Evolutionary conservation across 257 asterid species (phyloP).

Genomic region (Buddleja alternifolia): DNA sequence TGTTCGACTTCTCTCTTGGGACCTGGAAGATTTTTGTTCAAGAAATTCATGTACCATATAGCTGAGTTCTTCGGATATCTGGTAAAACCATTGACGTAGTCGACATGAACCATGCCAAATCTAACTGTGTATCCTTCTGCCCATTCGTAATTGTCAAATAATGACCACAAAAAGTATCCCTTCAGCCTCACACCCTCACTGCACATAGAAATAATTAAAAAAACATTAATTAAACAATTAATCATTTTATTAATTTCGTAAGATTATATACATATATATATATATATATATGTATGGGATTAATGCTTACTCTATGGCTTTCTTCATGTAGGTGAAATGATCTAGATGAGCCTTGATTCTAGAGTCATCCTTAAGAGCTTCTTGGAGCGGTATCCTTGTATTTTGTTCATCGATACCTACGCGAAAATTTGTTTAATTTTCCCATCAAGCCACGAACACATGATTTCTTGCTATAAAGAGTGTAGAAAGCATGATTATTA

Average conservation of each 20-base stretch:
- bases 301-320: slow-evolving; percentile 24
- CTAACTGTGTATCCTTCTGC: slow-evolving; percentile 24
- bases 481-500: background rate
- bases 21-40: background rate
- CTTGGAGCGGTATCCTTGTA: background rate
- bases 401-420: slow-evolving; percentile 8
- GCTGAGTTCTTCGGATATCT: slow-evolving; percentile 28
- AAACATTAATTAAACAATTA: too few relatives aligned
- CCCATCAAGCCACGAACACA: too few relatives aligned
- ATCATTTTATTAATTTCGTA: too few relatives aligned
- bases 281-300: background rate
- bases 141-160: slow-evolving; percentile 31
- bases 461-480: too few relatives aligned
- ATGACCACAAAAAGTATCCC: slow-evolving; percentile 27
- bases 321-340: slow-evolving; percentile 8
- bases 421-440: background rate
- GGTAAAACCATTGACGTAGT: slow-evolving; percentile 3
- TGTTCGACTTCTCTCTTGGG: slow-evolving; percentile 4
- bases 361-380: background rate
- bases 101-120: slow-evolving; percentile 28
- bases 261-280: background rate
- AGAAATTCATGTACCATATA: slow-evolving; percentile 31
- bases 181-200: slow-evolving; percentile 12
- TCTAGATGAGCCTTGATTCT: slow-evolving; percentile 14
- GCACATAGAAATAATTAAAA: background rate